These are phyloP conservation scores for Chaetomium sp. DNA, from an alignment of 2,329 filamentous ascomycete genomes.

Conservation along the genomic window DNA sequence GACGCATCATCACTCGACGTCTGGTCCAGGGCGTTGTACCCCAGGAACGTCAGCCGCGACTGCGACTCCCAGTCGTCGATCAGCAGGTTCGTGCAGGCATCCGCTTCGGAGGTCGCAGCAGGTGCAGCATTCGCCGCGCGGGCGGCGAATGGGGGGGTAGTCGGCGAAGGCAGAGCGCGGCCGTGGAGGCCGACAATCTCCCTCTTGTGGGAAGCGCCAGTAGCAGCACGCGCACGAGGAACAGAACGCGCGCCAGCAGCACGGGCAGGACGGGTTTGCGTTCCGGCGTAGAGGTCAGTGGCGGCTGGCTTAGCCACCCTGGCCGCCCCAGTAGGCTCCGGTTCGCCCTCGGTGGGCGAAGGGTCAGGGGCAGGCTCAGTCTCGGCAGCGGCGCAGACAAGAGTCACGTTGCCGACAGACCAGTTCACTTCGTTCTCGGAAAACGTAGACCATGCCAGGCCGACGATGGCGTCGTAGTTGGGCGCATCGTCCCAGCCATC, in stretches of 20 bases:
- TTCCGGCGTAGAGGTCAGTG: too few species aligned
- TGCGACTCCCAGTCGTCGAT: conserved; percentile 57
- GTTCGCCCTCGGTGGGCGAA: not conserved
- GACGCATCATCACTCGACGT: conserved; percentile 51
- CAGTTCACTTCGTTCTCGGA: conserved; percentile 17
- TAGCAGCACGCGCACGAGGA: too few species aligned
- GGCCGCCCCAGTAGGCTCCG: too few species aligned
- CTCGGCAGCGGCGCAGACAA: conserved; percentile 35
- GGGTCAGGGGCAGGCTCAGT: not conserved
- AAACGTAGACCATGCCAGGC: conserved; percentile 23
- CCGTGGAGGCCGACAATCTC: too few species aligned
- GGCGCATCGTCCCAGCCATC: conserved; percentile 41
- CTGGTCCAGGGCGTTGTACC: conserved; percentile 52
- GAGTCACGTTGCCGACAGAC: conserved; percentile 24
- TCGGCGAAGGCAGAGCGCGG: not conserved
- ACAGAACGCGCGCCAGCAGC: too few species aligned
- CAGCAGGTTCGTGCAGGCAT: conserved; percentile 24
- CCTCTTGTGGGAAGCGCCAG: too few species aligned
- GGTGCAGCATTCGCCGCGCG: conserved; percentile 11
- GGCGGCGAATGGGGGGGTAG: conserved; percentile 9
- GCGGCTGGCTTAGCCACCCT: conserved; percentile 6
- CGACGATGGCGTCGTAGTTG: conserved; percentile 40
- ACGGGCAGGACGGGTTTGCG: too few species aligned
- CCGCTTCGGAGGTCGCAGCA: conserved; percentile 12
- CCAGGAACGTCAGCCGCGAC: conserved; percentile 54